Evolutionary conservation across 768 basidiomycete species (phyloP).

Genomic region (Coprinopsis strossmayeri): DNA sequence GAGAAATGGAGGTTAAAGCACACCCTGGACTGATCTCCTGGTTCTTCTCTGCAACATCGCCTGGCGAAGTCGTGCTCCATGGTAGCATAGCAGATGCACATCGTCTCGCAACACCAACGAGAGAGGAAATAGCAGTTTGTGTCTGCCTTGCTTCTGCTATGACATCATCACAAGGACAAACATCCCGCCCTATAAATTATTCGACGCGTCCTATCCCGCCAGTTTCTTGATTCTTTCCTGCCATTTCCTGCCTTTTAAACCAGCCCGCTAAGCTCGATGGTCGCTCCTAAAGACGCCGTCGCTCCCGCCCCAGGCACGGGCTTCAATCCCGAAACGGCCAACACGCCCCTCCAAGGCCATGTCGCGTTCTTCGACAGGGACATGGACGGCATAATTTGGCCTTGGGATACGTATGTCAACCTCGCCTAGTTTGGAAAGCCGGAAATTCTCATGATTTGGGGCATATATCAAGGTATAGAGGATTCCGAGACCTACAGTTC

Average conservation of each 20-base stretch:
- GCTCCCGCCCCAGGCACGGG: constrained; percentile 24
- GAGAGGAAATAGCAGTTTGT: too few relatives aligned
- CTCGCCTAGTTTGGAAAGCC: background rate
- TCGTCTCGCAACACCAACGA: too few relatives aligned
- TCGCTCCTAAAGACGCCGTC: constrained; percentile 24
- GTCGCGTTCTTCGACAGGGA: constrained; percentile 41
- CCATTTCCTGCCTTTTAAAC: background rate
- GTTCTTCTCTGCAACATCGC: too few relatives aligned
- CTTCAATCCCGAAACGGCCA: constrained; percentile 21
- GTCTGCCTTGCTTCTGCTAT: too few relatives aligned
- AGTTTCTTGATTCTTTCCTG: background rate
- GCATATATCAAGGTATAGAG: constrained; percentile 23
- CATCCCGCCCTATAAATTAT: too few relatives aligned
- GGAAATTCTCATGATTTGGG: background rate
- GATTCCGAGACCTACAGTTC: constrained; percentile 33
- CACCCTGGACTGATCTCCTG: too few relatives aligned
- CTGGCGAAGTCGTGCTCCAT: too few relatives aligned
- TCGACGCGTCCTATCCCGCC: background rate
- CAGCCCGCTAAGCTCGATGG: constrained; percentile 17
- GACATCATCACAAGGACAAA: too few relatives aligned
- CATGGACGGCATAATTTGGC: constrained; percentile 40
- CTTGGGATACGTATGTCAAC: constrained; percentile 32
- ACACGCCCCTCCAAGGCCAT: constrained; percentile 35
- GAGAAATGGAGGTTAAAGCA: too few relatives aligned
- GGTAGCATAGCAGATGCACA: too few relatives aligned